Base-by-base conservation (phyloP, 2,329 filamentous ascomycete genomes). In the Corniculantispora saksenae region DNA sequence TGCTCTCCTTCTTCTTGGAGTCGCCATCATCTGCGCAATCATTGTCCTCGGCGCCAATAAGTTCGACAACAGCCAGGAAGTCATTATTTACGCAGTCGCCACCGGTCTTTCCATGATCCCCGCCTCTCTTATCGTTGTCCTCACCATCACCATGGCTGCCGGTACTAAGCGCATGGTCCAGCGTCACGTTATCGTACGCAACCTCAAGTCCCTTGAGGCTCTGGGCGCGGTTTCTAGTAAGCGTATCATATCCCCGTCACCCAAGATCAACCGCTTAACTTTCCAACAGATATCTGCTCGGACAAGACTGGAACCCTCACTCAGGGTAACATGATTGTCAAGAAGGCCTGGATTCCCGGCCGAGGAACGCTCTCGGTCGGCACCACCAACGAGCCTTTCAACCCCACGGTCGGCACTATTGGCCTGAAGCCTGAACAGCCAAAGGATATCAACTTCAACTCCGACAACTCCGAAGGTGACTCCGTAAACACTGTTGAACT, bases 1-100 rank as follows among this genome's bases (percentile, higher is more conserved):
- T 64, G 90, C 89, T 7, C 83, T 91, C 29, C 75, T 89, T 2
- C 83, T 92, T 2, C 90, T 92, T 70, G 85, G 82, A 56, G 84
- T 89, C 40, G 89, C 80, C 53, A 71, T 82, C 43, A 66, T 82
- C 60, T 79, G 80, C 58, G 79, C 78, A 27, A 76, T 82, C 64
- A 81, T 82, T 59, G 80, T 82, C 21, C 75, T 82, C 64, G 79
- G 73, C 0, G 80, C 76, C 53, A 81, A 81, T 69, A 73, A 76
- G 65, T 81, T 78, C 72, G 67, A 73, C 54, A 71, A 76, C 45
- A 69, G 72, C 40, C 75, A 76, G 47, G 78, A 81, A 38, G 78
- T 81, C 65, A 72, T 82, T 64, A 77, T 81, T 66, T 81, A 81
- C 69, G 79, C 78, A 29, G 80, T 82, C 57, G 80, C 78, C 29